Conservation (phyloP, 2,329 filamentous ascomycete species). For the Clonostachys byssicola region DNA sequence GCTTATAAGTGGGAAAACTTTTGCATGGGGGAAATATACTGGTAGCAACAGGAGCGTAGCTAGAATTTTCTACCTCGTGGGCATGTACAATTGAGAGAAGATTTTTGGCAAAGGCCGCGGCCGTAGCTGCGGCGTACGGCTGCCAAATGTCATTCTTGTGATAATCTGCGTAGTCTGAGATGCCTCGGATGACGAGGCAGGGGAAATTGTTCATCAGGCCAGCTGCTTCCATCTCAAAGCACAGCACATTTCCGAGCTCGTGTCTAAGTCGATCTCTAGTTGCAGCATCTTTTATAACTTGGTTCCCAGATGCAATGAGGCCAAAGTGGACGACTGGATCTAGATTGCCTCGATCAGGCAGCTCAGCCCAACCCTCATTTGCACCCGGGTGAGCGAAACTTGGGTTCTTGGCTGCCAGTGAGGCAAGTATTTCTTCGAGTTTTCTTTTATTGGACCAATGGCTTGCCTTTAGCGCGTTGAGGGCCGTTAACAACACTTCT, state of each 20-base stretch:
- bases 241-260: constrained; percentile 10
- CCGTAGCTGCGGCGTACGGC: constrained; percentile 21
- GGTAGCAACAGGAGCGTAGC: no score
- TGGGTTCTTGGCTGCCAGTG: not conserved
- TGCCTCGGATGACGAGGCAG: constrained; percentile 24
- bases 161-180: constrained; percentile 27
- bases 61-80: not conserved
- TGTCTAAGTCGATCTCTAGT: constrained; percentile 13
- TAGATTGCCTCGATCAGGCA: constrained; percentile 4
- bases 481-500: not conserved
- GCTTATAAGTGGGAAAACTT: no score
- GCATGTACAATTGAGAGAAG: not conserved
- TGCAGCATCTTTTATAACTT: constrained; percentile 10
- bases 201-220: constrained; percentile 13
- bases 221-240: constrained; percentile 15
- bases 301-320: constrained; percentile 8
- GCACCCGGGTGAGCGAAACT: not conserved
- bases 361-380: constrained; percentile 12
- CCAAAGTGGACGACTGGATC: constrained; percentile 10
- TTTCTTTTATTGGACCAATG: not conserved
- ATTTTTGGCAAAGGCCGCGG: constrained; percentile 13
- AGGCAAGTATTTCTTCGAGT: not conserved
- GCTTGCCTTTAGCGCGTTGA: not conserved
- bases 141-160: constrained; percentile 28
- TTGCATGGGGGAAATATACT: no score